Conservation (phyloP, 2,329 filamentous ascomycete species). For the Trichoderma sp. region DNA sequence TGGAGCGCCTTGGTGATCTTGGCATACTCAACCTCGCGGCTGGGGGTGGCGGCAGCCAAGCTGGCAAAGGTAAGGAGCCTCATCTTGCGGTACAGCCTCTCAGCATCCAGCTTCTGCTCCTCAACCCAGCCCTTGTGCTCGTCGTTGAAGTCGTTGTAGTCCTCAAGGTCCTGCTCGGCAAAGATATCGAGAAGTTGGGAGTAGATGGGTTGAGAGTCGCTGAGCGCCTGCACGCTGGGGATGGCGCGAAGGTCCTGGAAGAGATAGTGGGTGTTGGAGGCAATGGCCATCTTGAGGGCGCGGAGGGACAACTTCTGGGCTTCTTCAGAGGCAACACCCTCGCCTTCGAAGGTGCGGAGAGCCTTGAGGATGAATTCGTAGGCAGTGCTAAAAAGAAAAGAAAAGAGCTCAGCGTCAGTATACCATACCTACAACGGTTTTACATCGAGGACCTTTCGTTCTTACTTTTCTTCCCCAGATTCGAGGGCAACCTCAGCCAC, state of each 20-base stretch:
- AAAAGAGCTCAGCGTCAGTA: background rate
- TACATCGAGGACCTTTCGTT: slow-evolving; percentile 23
- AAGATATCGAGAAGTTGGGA: slow-evolving; percentile 95
- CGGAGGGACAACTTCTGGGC: slow-evolving; percentile 59
- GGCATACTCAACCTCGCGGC: slow-evolving; percentile 83
- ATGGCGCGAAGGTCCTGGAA: slow-evolving; percentile 81
- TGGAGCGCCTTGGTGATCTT: slow-evolving; percentile 82
- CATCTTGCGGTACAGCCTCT: slow-evolving; percentile 87
- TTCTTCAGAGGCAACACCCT: slow-evolving; percentile 56
- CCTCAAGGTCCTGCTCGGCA: slow-evolving; percentile 87
- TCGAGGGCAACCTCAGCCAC: slow-evolving; percentile 78
- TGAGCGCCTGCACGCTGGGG: slow-evolving; percentile 79
- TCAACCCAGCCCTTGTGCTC: slow-evolving; percentile 85
- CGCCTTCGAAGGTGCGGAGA: slow-evolving; percentile 57
- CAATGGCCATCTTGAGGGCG: slow-evolving; percentile 52
- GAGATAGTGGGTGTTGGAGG: slow-evolving; percentile 57
- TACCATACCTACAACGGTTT: background rate
- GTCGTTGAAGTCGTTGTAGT: slow-evolving; percentile 93
- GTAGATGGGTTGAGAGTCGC: slow-evolving; percentile 77
- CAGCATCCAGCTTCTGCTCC: slow-evolving; percentile 67
- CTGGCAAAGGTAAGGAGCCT: slow-evolving; percentile 90
- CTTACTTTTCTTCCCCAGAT: slow-evolving; percentile 71
- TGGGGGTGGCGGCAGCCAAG: slow-evolving; percentile 77
- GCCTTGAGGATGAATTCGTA: slow-evolving; percentile 67
- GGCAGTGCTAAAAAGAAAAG: slow-evolving; percentile 44